phyloP scores from a whole-genome alignment of 495 filamentous ascomycete species.

The Tetracladium setigerum region DNA sequence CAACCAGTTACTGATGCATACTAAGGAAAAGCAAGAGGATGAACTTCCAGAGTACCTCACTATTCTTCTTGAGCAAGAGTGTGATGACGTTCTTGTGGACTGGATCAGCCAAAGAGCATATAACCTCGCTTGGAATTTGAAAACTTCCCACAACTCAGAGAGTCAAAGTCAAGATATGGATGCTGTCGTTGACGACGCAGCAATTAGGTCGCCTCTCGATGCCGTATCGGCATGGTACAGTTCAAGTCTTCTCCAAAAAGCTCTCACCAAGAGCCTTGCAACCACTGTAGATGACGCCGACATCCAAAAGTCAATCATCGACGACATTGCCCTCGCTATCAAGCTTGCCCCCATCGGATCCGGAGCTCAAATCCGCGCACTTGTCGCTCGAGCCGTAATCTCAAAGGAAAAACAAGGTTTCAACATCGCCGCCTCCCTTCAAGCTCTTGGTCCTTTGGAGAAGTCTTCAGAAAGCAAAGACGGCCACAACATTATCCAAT shows the following conservation, averaged over 20 bases:
- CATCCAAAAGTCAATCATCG: slow-evolving; percentile 36
- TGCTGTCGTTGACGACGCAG: slow-evolving; percentile 75
- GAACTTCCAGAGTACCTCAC: slow-evolving; percentile 69
- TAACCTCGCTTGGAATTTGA: slow-evolving; percentile 84
- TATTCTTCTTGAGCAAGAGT: slow-evolving; percentile 64
- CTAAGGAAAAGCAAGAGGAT: slow-evolving; percentile 44
- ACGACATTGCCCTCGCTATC: slow-evolving; percentile 60
- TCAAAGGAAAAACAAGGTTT: slow-evolving; percentile 41
- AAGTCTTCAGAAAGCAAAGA: slow-evolving; percentile 11
- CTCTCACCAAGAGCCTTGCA: slow-evolving; percentile 55
- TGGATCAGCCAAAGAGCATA: slow-evolving; percentile 77
- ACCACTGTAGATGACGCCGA: slow-evolving; percentile 9
- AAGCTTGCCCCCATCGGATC: slow-evolving; percentile 73
- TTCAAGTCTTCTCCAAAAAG: slow-evolving; percentile 62
- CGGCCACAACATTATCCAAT: slow-evolving; percentile 8
- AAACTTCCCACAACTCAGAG: slow-evolving; percentile 55
- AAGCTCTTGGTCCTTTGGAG: slow-evolving; percentile 39
- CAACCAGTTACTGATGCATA: slow-evolving; percentile 49
- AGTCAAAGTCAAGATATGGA: slow-evolving; percentile 67
- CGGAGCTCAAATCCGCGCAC: slow-evolving; percentile 64
- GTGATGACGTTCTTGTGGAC: slow-evolving; percentile 70
- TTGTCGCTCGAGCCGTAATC: slow-evolving; percentile 62
- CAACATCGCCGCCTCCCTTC: slow-evolving; percentile 47
- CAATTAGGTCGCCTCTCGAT: slow-evolving; percentile 83
- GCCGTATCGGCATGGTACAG: slow-evolving; percentile 90